Base-by-base conservation (phyloP, 805 yeast species). In the Metschnikowia peoriensis region DNA sequence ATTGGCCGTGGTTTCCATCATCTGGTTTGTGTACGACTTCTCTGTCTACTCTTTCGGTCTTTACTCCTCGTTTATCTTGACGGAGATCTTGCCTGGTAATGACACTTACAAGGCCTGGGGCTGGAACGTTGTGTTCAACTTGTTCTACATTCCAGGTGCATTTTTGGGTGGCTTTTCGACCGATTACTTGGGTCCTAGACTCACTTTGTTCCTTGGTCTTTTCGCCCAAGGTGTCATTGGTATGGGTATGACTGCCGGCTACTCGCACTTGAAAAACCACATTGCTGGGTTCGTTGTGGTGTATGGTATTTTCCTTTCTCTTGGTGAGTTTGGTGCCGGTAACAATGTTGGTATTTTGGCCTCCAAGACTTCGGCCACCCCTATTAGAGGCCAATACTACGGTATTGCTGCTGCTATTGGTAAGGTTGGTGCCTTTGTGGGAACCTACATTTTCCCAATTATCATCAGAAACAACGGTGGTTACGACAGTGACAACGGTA, bases 261-360 rank as follows among this genome's bases (percentile, higher is more conserved):
- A 86, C 64, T 72, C 75, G 32, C 63, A 66, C 28, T 76, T 93
- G 60, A 74, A 76, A 55, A 62, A 80, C 39, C 80, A 85, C 61
- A 76, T 89, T 64, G 97, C 82, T 39, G 93, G 83, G 0, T 89
- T 92, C 61, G 88, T 85, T 46, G 94, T 90, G 42, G 86, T 88
- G 29, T 93, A 86, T 66, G 97, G 97, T 73, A 84, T 93, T 58
- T 93, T 90, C 69, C 75, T 83, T 67, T 78, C 96, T 7, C 77
- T 89, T 46, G 97, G 97, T 63, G 97, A 93, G 70, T 88, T 92
- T 69, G 96, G 97, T 32, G 92, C 96, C 12, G 98, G 97, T 73
- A 89, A 91, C 71, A 89, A 88, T 71, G 86, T 88, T 68, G 97
- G 97, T 60, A 72, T 88, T 51, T 76, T 92, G 56, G 96, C 96